phyloP scores from a whole-genome alignment of 2,329 filamentous ascomycete species.

The Kalaharituber pfeilii region DNA sequence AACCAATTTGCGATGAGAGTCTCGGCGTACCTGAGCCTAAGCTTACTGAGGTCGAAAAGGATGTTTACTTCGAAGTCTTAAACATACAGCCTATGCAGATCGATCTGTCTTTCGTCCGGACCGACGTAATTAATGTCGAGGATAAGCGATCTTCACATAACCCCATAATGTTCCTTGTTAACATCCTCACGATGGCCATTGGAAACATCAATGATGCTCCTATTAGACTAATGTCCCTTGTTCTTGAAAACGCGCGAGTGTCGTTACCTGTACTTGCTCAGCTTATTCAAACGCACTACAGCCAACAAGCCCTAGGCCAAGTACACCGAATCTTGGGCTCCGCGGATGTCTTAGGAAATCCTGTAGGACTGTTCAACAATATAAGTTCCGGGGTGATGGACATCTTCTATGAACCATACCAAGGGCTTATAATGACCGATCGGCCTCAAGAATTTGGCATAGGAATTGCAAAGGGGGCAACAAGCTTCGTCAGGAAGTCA shows the following conservation, averaged over 20 bases:
- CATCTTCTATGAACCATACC: slow-evolving; percentile 98
- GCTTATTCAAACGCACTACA: slow-evolving; percentile 87
- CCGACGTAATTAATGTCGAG: slow-evolving; percentile 88
- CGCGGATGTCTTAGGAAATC: slow-evolving; percentile 92
- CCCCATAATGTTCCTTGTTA: slow-evolving; percentile 96
- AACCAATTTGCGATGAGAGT: slow-evolving; percentile 62
- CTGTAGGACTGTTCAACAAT: slow-evolving; percentile 94
- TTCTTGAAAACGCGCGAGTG: slow-evolving; percentile 87
- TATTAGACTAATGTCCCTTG: slow-evolving; percentile 76
- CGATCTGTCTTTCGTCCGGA: slow-evolving; percentile 90
- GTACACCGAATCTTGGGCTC: slow-evolving; percentile 95
- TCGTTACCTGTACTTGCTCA: slow-evolving; percentile 68
- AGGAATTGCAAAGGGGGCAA: slow-evolving; percentile 89
- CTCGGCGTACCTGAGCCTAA: slow-evolving; percentile 85
- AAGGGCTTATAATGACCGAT: slow-evolving; percentile 91
- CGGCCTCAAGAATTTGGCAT: slow-evolving; percentile 85
- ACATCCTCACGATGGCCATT: slow-evolving; percentile 97
- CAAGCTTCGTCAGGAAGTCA: slow-evolving; percentile 95
- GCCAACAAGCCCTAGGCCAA: slow-evolving; percentile 87
- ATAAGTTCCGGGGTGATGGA: slow-evolving; percentile 92
- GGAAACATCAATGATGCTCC: slow-evolving; percentile 98
- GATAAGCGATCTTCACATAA: slow-evolving; percentile 82
- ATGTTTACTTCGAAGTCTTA: slow-evolving; percentile 94
- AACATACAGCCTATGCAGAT: slow-evolving; percentile 98
- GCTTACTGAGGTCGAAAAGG: slow-evolving; percentile 66